phyloP scores from a whole-genome alignment of 192 early-diverging fungal genomes.

The Geranomyces michiganensis region DNA sequence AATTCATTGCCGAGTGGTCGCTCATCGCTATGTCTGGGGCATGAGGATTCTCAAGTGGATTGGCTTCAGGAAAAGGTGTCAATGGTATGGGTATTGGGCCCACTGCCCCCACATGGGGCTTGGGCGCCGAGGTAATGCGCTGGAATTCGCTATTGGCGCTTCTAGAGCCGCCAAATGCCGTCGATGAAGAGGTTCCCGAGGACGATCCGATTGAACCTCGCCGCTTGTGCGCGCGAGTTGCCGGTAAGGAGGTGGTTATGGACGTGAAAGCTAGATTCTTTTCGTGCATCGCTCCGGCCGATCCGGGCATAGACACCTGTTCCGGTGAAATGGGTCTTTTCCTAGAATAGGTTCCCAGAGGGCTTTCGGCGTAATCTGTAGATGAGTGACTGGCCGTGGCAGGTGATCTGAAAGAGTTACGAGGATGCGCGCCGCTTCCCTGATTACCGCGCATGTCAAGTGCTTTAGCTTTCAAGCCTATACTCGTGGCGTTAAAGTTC shows the following conservation, averaged over 20 bases:
- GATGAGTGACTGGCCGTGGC: too few species aligned
- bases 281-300: conserved; percentile 4
- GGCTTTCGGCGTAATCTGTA: not conserved
- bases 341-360: not conserved
- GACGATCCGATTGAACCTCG: conserved; percentile 23
- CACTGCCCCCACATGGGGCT: not conserved
- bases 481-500: not conserved
- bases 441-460: too few species aligned
- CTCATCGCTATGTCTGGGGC: not conserved
- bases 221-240: conserved; percentile 20
- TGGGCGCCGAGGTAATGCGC: conserved; percentile 1
- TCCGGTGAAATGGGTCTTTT: conserved; percentile 30
- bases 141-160: conserved; percentile 13
- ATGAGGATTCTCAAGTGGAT: conserved; percentile 14
- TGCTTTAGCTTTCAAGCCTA: not conserved
- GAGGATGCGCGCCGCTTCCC: too few species aligned
- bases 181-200: not conserved
- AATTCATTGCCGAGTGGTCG: conserved; percentile 28
- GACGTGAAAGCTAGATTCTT: conserved; percentile 5
- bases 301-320: not conserved
- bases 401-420: too few species aligned
- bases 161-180: not conserved
- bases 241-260: not conserved
- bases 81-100: conserved; percentile 8
- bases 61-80: conserved; percentile 26